Conservation (phyloP, 2,329 filamentous ascomycete species). For the Penicillium polonicum region DNA sequence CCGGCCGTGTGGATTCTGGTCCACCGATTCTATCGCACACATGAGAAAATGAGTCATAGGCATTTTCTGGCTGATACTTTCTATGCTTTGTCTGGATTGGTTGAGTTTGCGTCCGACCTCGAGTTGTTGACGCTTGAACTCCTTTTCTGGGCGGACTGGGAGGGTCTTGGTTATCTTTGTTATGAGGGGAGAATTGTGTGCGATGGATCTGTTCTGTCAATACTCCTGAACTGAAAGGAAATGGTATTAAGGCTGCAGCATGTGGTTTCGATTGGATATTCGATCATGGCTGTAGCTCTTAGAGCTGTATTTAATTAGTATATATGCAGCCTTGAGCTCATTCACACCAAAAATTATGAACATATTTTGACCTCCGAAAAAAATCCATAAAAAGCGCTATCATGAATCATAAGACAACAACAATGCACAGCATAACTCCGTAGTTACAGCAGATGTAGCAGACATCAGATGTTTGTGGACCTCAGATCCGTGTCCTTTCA, state of each 20-base stretch:
- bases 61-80: slow-evolving; percentile 7
- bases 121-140: slow-evolving; percentile 39
- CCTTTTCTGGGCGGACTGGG: slow-evolving; percentile 21
- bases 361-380: background rate
- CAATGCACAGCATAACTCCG: background rate
- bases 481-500: slow-evolving; percentile 8
- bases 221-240: slow-evolving; percentile 3
- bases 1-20: slow-evolving; percentile 36
- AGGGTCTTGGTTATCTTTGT: background rate
- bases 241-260: slow-evolving; percentile 11
- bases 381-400: background rate
- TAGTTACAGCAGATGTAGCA: background rate
- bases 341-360: background rate
- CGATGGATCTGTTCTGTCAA: slow-evolving; percentile 20
- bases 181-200: slow-evolving; percentile 3
- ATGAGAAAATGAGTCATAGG: slow-evolving; percentile 18
- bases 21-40: slow-evolving; percentile 18
- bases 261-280: slow-evolving; percentile 19
- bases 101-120: slow-evolving; percentile 39
- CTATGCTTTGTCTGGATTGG: slow-evolving; percentile 16
- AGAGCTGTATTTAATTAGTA: background rate
- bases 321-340: slow-evolving; percentile 13
- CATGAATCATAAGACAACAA: background rate
- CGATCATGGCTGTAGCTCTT: slow-evolving; percentile 5
- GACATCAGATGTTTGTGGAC: background rate